Evolutionary conservation across 495 filamentous ascomycete genomes (phyloP), one percentile per base, ranked within the genome.

Genomic region (Neurospora sp.): DNA sequence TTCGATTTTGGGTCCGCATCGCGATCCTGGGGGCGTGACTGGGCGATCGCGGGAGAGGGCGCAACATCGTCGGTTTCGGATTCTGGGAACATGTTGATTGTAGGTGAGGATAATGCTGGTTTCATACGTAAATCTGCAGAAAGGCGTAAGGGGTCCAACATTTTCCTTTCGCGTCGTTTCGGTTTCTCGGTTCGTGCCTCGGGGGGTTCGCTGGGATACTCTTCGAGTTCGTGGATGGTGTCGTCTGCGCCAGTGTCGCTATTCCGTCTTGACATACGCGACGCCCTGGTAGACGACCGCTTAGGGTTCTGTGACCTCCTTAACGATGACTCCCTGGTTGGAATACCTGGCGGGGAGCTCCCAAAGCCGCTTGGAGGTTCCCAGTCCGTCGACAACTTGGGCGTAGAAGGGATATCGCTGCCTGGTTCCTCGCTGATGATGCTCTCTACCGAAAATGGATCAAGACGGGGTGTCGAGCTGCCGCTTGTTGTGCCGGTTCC

Each of bases 261-360:
- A 41, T 84, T 82, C n/a, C 80, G 80, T 77, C 76, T 83, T 16
- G 83, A 79, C 10, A 70, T 81, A 69, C 80, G 80, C 3, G 81
- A 82, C 0, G 81, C 78, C 70, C 81, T 79, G 12, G 79, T 79
- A 2, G 83, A 85, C 0, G 83, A 82, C 72, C 84, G 74, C 77
- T 80, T 85, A 20, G 78, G 78, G 8, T 77, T 74, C 12, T 82
- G 80, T 2, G 83, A 85, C 74, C 91, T 91, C 48, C 90, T 84
- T 45, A 93, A 77, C 8, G 90, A 92, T 2, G 91, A 93, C 69
- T 92, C 90, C 71, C 91, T 84, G 4, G 86, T 83, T 6, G 91
- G 91, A 68, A 93, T 91, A 10, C 86, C 80, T 74, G 79, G 86
- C 69, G 81, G 53, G 12, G 53, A 65, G 53, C 53, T 65, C 14